A percentile compares a stretch with the other conserved stretches of the same genome.
Conservation (phyloP, 2,329 filamentous ascomycete genomes). For the Massarina eburnea region DNA sequence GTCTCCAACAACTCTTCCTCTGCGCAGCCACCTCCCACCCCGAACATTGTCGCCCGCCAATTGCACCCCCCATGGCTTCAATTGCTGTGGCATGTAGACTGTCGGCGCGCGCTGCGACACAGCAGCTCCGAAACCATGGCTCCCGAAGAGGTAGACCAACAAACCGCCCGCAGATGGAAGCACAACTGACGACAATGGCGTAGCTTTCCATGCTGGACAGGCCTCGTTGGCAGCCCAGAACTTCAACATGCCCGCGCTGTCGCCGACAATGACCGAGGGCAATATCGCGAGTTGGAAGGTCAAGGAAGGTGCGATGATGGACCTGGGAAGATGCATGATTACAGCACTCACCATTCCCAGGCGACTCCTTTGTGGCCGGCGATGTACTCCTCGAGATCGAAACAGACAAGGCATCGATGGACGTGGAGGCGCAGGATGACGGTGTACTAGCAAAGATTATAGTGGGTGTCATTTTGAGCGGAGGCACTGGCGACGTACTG, state of each 20-base stretch:
- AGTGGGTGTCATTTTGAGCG: constrained; percentile 30
- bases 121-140: constrained; percentile 56
- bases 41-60: constrained; percentile 21
- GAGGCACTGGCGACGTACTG: constrained; percentile 5
- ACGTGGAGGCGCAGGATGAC: constrained; percentile 90
- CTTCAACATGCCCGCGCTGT: constrained; percentile 88
- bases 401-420: constrained; percentile 93
- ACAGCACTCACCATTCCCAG: no score
- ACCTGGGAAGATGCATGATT: constrained; percentile 23
- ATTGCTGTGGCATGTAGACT: constrained; percentile 65
- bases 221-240: constrained; percentile 74
- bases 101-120: constrained; percentile 61
- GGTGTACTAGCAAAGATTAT: constrained; percentile 84
- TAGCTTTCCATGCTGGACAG: constrained; percentile 67
- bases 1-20: constrained; percentile 28
- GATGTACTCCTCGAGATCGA: constrained; percentile 91
- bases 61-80: constrained; percentile 60
- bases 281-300: constrained; percentile 84
- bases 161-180: constrained; percentile 11
- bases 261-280: constrained; percentile 91
- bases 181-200: constrained; percentile 21
- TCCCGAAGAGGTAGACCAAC: constrained; percentile 58
- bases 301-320: constrained; percentile 64
- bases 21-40: constrained; percentile 6
- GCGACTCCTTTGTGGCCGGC: constrained; percentile 77